A percentile compares a stretch with the other conserved stretches of the same genome.
phyloP scores from a whole-genome alignment of 352 stramenopile genomes.

The Phytopythium boreale region DNA sequence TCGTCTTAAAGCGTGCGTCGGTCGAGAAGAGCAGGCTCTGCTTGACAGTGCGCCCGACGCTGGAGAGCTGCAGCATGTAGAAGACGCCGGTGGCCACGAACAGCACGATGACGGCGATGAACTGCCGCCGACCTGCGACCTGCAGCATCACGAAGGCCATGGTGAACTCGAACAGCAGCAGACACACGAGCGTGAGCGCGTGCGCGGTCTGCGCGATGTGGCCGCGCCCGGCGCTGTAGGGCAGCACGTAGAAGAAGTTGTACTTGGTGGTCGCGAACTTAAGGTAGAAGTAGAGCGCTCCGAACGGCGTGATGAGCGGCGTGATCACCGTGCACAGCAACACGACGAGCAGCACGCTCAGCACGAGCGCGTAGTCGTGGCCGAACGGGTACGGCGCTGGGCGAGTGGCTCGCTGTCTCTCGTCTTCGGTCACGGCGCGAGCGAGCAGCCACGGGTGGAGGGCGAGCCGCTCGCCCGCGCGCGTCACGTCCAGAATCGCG shows the following conservation, averaged over 20 bases:
- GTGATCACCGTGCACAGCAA: conserved; percentile 77
- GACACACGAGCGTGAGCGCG: conserved; percentile 57
- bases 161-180: conserved; percentile 70
- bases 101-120: conserved; percentile 57
- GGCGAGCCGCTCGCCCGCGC: conserved; percentile 54
- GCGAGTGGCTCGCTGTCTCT: conserved; percentile 40
- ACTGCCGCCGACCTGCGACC: conserved; percentile 47
- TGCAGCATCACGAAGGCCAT: conserved; percentile 77
- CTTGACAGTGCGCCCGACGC: conserved; percentile 7
- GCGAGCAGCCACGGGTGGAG: conserved; percentile 69
- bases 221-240: conserved; percentile 60
- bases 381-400: conserved; percentile 67
- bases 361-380: conserved; percentile 77
- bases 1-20: conserved; percentile 4
- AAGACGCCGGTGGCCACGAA: conserved; percentile 36
- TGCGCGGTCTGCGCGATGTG: conserved; percentile 64
- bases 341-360: conserved; percentile 75
- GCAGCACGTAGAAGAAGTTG: conserved; percentile 78
- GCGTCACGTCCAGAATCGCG: conserved; percentile 68
- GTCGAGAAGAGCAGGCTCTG: conserved; percentile 1
- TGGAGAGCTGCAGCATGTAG: conserved; percentile 52
- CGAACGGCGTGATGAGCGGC: conserved; percentile 74
- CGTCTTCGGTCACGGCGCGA: conserved; percentile 55
- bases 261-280: conserved; percentile 76
- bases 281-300: conserved; percentile 79